Conservation (phyloP, 441 rosid genomes). For the Heliophila coronopifolia region DNA sequence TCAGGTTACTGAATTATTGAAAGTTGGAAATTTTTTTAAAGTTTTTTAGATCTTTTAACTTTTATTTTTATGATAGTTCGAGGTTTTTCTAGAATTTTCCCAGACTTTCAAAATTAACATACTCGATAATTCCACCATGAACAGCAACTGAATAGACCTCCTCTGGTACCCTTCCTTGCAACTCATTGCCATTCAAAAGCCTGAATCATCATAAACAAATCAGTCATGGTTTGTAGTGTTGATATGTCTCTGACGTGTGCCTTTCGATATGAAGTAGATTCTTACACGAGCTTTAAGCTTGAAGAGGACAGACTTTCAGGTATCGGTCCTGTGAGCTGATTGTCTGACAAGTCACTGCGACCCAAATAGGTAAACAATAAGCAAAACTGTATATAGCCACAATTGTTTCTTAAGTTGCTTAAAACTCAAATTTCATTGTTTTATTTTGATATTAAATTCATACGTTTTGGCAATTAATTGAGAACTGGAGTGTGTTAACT, state of each 20-base stretch:
- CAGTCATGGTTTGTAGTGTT: not conserved
- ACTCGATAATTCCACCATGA: constrained; percentile 93
- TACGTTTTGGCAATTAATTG: constrained; percentile 5
- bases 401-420: not conserved
- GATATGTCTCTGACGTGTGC: too few species aligned
- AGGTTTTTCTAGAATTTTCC: too few species aligned
- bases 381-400: not conserved
- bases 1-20: too few species aligned
- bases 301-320: constrained; percentile 66
- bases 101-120: constrained; percentile 26
- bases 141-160: constrained; percentile 78
- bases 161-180: constrained; percentile 85
- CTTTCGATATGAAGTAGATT: not conserved
- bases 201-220: constrained; percentile 30
- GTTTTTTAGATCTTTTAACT: too few species aligned
- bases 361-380: constrained; percentile 16
- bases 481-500: constrained; percentile 31
- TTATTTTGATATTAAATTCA: not conserved
- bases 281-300: constrained; percentile 76
- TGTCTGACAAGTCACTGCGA: constrained; percentile 74
- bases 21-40: too few species aligned
- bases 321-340: constrained; percentile 72
- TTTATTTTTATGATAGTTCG: not conserved
- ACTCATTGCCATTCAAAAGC: constrained; percentile 55
- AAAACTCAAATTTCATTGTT: constrained; percentile 1